Base-by-base conservation (phyloP, 208 protist genomes). In the Acanthamoeba lenticulata region DNA sequence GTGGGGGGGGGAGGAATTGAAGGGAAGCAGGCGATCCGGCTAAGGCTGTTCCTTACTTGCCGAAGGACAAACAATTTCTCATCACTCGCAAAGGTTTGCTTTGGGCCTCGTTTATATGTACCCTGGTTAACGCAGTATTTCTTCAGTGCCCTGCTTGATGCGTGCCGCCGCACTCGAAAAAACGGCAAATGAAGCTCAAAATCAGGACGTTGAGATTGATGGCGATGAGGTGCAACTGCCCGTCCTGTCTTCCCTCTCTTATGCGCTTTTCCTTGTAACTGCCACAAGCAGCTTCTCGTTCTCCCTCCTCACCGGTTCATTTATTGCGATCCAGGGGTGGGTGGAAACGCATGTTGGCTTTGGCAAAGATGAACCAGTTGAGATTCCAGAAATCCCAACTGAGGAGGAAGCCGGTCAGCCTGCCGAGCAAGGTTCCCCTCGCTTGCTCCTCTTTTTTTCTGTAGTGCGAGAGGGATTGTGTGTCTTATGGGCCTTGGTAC, bases 31-130 rank as follows among this genome's bases (percentile, higher is more conserved):
- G 97, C 38, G 97, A 98, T 57, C 96, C 98, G 1, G 67, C 90
- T 9, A 98, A 98, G 74, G 93, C 79, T 2, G 96, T 98, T 32
- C 86, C 95, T 5, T 98, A 98, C 95, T 95, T 99, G 27, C 98
- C 98, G 36, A 95, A 96, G n/a, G 96, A 99, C 60, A 99, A 99
- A 95, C 99, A 99, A 96, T 99, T 98, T 94, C 96, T 99, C 15
- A 97, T 99, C 13, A 99, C 98, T 32, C 89, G 93, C 67, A 98
- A 97, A 94, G 97, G 96, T 98, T 0, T 57, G 17, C 6, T 27
- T 27, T 32, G 15, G 85, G n/a, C n/a, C n/a, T 38, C 81, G 36
- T 67, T 24, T 29, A 27, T 27, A 15, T 94, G 65, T 81, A 5
- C 15, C 5, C 3, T 65, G 19, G 7, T 81, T n/a, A n/a, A n/a